These are phyloP conservation scores for Trypanosoma mega DNA, from an alignment of 208 protist species.

Conservation along the genomic window DNA sequence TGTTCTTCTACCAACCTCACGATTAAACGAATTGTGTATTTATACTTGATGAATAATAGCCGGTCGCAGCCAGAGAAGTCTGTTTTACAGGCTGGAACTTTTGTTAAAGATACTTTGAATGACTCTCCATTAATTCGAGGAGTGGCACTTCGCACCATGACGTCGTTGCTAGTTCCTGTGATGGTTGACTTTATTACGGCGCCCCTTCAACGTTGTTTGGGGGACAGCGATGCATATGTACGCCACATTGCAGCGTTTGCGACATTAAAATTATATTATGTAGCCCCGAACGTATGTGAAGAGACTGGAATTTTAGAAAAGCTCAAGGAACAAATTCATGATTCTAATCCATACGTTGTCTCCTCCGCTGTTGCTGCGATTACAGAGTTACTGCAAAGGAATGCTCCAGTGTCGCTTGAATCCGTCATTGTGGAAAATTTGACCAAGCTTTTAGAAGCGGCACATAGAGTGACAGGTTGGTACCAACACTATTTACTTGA, in stretches of 20 bases:
- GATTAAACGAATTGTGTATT: slow-evolving; percentile 99
- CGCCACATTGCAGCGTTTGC: slow-evolving; percentile 97
- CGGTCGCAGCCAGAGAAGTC: slow-evolving; percentile 96
- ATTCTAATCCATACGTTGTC: slow-evolving; percentile 97
- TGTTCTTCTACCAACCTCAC: slow-evolving; percentile 95
- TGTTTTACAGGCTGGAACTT: slow-evolving; percentile 97
- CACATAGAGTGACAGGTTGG: slow-evolving; percentile 96
- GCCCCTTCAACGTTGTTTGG: slow-evolving; percentile 91
- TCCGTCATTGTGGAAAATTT: slow-evolving; percentile 59
- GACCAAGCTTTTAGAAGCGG: slow-evolving; percentile 86
- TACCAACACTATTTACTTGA: slow-evolving; percentile 97
- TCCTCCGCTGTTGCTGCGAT: slow-evolving; percentile 96
- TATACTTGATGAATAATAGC: slow-evolving; percentile 99
- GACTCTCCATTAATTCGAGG: slow-evolving; percentile 97
- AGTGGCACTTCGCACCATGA: slow-evolving; percentile 98
- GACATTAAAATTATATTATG: slow-evolving; percentile 97
- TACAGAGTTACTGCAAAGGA: slow-evolving; percentile 46
- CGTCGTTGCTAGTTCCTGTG: slow-evolving; percentile 95
- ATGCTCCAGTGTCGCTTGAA: slow-evolving; percentile 32
- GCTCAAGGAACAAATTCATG: slow-evolving; percentile 91
- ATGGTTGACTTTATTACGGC: slow-evolving; percentile 97
- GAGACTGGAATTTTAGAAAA: slow-evolving; percentile 88
- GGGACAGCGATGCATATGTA: slow-evolving; percentile 98
- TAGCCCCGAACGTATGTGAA: slow-evolving; percentile 87
- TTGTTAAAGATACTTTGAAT: slow-evolving; percentile 94